These are phyloP conservation scores for Zanthoxylum bungeanum DNA, from an alignment of 345 rosid species.

Conservation along the genomic window DNA sequence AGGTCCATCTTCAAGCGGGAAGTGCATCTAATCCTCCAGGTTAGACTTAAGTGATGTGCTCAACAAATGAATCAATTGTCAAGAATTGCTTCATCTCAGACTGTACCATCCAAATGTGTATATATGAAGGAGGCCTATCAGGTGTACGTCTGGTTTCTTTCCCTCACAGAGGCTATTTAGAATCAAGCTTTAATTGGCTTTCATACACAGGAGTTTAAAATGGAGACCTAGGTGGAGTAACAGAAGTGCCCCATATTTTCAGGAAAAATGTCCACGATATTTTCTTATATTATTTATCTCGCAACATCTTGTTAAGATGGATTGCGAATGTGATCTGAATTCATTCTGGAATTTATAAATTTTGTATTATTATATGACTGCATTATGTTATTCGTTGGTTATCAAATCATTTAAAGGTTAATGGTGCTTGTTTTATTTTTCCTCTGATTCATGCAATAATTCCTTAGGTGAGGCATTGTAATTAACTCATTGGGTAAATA, in stretches of 20 bases:
- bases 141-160: neutral
- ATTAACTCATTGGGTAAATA: too few species aligned
- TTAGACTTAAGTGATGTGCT: slow-evolving; percentile 51
- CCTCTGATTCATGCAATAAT: too few species aligned
- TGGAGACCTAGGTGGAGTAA: neutral
- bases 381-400: neutral
- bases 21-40: slow-evolving; percentile 88
- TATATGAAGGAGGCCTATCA: slow-evolving; percentile 7
- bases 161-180: neutral
- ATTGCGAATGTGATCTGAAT: neutral
- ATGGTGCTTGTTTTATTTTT: too few species aligned
- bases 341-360: neutral
- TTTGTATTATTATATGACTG: neutral
- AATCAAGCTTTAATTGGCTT: neutral
- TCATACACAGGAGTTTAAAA: neutral
- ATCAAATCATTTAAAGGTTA: neutral
- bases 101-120: slow-evolving; percentile 1
- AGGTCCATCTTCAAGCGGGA: slow-evolving; percentile 73
- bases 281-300: neutral
- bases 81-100: neutral
- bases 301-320: neutral
- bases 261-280: neutral
- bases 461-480: too few species aligned
- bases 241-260: neutral
- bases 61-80: neutral